phyloP scores from a whole-genome alignment of 2,329 filamentous ascomycete species.

The Fusarium concolor region DNA sequence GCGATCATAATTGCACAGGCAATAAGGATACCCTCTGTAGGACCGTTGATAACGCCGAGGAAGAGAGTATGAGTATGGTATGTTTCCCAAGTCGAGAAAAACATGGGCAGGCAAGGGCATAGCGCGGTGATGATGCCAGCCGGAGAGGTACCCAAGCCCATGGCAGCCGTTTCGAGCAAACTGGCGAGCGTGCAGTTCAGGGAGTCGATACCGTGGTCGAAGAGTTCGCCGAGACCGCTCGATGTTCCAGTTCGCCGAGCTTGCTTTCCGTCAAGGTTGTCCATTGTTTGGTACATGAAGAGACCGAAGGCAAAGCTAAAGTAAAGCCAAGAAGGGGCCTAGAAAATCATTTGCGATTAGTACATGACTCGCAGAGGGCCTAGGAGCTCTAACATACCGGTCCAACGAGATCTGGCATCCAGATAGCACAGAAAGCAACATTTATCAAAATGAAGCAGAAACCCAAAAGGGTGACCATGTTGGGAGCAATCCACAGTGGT shows the following conservation, averaged over 20 bases:
- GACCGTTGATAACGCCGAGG: slow-evolving; percentile 95
- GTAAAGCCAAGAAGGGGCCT: slow-evolving; percentile 93
- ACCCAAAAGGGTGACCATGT: slow-evolving; percentile 95
- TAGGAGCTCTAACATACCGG: slow-evolving; percentile 70
- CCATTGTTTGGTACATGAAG: slow-evolving; percentile 99
- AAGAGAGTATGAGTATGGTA: slow-evolving; percentile 99
- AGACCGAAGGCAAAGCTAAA: slow-evolving; percentile 95
- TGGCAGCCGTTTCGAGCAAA: slow-evolving; percentile 89
- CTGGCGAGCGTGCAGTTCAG: slow-evolving; percentile 96
- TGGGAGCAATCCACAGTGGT: slow-evolving; percentile 96
- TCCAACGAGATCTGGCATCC: slow-evolving; percentile 90
- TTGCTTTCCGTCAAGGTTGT: slow-evolving; percentile 99
- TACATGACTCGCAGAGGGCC: background rate
- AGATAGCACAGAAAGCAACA: slow-evolving; percentile 77
- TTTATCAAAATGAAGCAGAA: slow-evolving; percentile 95
- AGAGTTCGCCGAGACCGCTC: slow-evolving; percentile 93
- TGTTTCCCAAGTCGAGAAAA: slow-evolving; percentile 99
- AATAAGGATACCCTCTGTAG: slow-evolving; percentile 93
- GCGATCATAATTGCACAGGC: slow-evolving; percentile 87
- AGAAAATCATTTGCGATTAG: slow-evolving; percentile 22
- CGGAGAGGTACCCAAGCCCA: slow-evolving; percentile 87
- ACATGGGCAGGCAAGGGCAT: slow-evolving; percentile 95
- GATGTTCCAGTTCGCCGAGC: slow-evolving; percentile 94
- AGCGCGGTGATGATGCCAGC: slow-evolving; percentile 92
- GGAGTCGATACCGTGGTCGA: slow-evolving; percentile 98